Base-by-base conservation (phyloP, 148 eudicot genomes). In the Polygonum maritimum region DNA sequence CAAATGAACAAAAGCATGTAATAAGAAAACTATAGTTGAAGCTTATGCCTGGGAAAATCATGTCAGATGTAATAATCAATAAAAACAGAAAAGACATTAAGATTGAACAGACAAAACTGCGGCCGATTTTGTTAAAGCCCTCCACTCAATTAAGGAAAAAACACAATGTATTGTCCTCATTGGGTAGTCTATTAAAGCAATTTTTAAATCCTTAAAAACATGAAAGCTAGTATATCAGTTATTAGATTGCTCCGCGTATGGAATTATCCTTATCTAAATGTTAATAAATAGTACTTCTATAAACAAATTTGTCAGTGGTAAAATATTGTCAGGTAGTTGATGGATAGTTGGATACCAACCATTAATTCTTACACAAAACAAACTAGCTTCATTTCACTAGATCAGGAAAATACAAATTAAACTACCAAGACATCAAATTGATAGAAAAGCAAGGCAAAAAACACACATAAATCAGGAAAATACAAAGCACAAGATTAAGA, bases 1-100 rank as follows among this genome's bases (percentile, higher is more conserved):
- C 60, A 80, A 79, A 78, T 47, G 80, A 80, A 71, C 60, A 78
- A 81, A 73, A 49, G 40, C 57, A n/a, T 58, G 21, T 12, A 45
- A 48, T 78, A 69, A 78, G 78, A 4, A 12, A 47, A 3, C 39
- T 41, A 21, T 13, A 39, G 33, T 69, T 10, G 31, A 75, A 38
- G 26, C 65, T 40, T 54, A 38, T 44, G 22, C n/a, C 16, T 41
- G 48, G 9, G 15, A 22, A 41, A 44, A 41, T 16, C 52, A 71
- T 44, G 8, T 15, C 36, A 41, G 52, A 51, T 3, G 15, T 18
- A 57, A 65, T 51, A 39, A 41, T 60, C 40, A 71, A 31, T 11
- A 62, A 35, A 26, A 19, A 36, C 65, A 52, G 31, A 63, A 4
- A 63, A 7, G 31, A 63, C 70, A 63, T 31, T 63, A 13, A 31